Base-by-base conservation (phyloP, 257 asterid genomes). In the Handroanthus guayacan region DNA sequence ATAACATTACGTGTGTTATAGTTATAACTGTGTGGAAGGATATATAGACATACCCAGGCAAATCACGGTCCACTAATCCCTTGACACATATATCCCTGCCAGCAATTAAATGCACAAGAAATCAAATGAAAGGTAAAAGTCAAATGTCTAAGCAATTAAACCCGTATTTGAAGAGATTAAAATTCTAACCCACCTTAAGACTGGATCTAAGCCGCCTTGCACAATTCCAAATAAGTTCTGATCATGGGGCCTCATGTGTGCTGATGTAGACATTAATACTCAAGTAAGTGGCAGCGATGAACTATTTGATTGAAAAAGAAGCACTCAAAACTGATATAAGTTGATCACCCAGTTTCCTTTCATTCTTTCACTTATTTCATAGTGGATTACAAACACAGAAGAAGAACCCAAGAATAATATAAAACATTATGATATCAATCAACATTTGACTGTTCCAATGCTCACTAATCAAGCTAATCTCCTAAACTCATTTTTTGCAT, bases 131-230 rank as follows among this genome's bases (percentile, higher is more conserved):
- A 14, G 41, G 37, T 47, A 31, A 12, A 73, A 51, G 36, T 52
- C 13, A 74, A 37, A 54, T 44, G n/a, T 20, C 25, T 12, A 58
- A 20, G 12, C n/a, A 72, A 39, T 48, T 57, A 54, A 44, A 70
- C 25, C 62, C 20, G 63, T 47, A 60, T 6, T 9, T 54, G 16
- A 65, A 44, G 56, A 12, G 67, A 69, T 61, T 72, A 18, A 58
- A 71, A 63, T 41, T 69, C 69, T 18, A 70, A 57, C 62, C 74
- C 72, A 95, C 99, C 99, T 90, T 83, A 95, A 82, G 38, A 88
- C 93, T 37, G 99, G 99, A 91, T 95, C 98, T 75, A 95, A 84
- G 70, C 99, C 99, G 78, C 99, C 99, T 86, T 95, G 99, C 78
- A 95, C 99, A 77, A 95, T 95, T 86, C 98, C 99, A 80, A 95